Conservation (phyloP, 1,284 basidiomycete genomes). For the Ceratobasidium sp. region DNA sequence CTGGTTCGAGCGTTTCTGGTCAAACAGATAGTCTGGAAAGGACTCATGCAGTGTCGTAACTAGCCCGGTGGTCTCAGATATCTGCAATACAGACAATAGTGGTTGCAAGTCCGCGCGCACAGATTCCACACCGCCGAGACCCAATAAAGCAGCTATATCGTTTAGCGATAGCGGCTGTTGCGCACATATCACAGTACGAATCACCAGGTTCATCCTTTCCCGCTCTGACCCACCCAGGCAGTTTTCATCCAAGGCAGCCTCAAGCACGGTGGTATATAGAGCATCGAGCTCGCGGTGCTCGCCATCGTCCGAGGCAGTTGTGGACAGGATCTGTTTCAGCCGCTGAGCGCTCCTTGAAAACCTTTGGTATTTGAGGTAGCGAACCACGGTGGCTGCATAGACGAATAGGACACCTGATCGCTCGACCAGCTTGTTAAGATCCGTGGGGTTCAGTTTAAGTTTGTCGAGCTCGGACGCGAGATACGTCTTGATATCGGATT, state of each 20-base stretch:
- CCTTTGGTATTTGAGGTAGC: background rate
- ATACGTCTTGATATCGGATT: constrained; percentile 40
- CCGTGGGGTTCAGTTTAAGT: background rate
- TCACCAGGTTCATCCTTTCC: background rate
- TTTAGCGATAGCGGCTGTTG: background rate
- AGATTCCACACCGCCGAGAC: background rate
- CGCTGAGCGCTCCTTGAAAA: background rate
- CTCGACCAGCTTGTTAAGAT: background rate
- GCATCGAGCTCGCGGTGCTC: background rate
- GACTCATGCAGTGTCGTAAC: constrained; percentile 30
- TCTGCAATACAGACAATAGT: constrained; percentile 13
- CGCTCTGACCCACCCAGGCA: background rate
- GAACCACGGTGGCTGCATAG: background rate
- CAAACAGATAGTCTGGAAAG: constrained; percentile 26
- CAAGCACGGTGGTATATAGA: background rate
- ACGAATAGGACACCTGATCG: background rate
- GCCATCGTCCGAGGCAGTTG: background rate
- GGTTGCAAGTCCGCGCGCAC: background rate
- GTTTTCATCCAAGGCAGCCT: background rate
- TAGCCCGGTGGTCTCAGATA: background rate
- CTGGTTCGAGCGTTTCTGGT: background rate
- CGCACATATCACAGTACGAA: background rate
- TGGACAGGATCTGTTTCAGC: background rate
- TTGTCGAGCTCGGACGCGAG: background rate
- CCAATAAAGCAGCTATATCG: background rate